Base-by-base conservation (phyloP, 169 alveolate genomes). In the Plasmodium vivax region DNA sequence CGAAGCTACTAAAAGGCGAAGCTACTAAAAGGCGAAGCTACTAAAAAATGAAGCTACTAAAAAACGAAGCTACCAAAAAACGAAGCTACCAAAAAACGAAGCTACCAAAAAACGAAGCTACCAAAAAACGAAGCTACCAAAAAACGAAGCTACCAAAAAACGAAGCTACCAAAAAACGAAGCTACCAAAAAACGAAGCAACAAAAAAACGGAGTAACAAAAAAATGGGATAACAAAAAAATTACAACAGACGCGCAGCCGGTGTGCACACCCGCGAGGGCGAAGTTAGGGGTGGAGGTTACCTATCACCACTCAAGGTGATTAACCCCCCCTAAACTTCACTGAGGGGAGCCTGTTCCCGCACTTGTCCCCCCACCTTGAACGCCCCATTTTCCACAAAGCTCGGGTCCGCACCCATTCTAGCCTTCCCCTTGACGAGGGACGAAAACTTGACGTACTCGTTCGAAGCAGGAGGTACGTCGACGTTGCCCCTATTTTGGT, bases 391-490 rank as follows among this genome's bases (percentile, higher is more conserved):
- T 19, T 71, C 83, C 79, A 84, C 54, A 84, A 84, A 73, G 51
- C 75, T 68, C 1, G 30, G 45, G 10, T 72, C 23, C 30, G 72
- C 56, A 80, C 3, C 72, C 45, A 34, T 41, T 84, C 79, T 23
- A 43, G 73, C 72, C 79, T 84, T 80, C 36, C 45, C 27, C 27
- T 43, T 80, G 10, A 72, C 79, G 16, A 84, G 71, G 43, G 84
- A 72, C 14, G 84, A 68, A 19, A 73, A 85, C 10, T 85, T 85
- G 32, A 47, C 62, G 38, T 82, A 41, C 27, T 85, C 93, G 30
- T 84, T 73, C 36, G 27, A 45, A 73, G 10, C 41, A 41, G 41
- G 72, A 34, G 56, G 32, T 47, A 43, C 34, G 45, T 84, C 68
- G 19, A 41, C 43, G 43, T 58, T 27, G 14, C 36, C 54, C 54